phyloP scores from a whole-genome alignment of 2,329 filamentous ascomycete species.

The Pseudonectria buxi region DNA sequence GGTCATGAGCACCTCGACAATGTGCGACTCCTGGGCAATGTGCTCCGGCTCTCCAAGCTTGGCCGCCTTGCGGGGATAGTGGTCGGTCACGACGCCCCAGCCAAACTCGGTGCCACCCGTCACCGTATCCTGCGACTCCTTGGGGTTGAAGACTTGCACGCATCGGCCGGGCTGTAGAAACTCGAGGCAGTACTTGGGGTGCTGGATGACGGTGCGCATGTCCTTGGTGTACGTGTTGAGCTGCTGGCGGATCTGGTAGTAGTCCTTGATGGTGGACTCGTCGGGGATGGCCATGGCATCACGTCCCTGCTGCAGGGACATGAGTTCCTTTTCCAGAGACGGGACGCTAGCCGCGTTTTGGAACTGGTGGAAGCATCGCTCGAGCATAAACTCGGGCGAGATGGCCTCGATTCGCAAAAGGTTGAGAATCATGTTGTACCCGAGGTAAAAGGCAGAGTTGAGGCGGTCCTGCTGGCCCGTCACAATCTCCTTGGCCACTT shows the following conservation, averaged over 20 bases:
- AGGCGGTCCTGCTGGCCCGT: conserved; percentile 94
- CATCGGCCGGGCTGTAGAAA: conserved; percentile 86
- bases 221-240: conserved; percentile 78
- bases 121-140: conserved; percentile 35
- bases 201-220: conserved; percentile 85
- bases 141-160: conserved; percentile 72
- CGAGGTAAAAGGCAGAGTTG: conserved; percentile 94
- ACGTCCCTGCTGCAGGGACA: conserved; percentile 68
- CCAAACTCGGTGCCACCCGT: conserved; percentile 62
- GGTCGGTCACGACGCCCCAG: conserved; percentile 85
- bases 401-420: conserved; percentile 97
- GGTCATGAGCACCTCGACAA: conserved; percentile 74
- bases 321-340: conserved; percentile 73
- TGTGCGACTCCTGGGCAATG: conserved; percentile 66
- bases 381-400: conserved; percentile 97
- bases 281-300: conserved; percentile 72
- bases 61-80: conserved; percentile 55
- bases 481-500: conserved; percentile 89
- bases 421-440: conserved; percentile 99
- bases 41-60: conserved; percentile 64
- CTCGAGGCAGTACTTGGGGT: conserved; percentile 76
- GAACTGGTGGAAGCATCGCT: conserved; percentile 96
- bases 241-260: conserved; percentile 83
- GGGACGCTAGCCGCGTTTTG: conserved; percentile 89
- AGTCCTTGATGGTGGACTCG: conserved; percentile 84